Evolutionary conservation across 495 filamentous ascomycete genomes (phyloP).

Genomic region (Penicillium argentinense): DNA sequence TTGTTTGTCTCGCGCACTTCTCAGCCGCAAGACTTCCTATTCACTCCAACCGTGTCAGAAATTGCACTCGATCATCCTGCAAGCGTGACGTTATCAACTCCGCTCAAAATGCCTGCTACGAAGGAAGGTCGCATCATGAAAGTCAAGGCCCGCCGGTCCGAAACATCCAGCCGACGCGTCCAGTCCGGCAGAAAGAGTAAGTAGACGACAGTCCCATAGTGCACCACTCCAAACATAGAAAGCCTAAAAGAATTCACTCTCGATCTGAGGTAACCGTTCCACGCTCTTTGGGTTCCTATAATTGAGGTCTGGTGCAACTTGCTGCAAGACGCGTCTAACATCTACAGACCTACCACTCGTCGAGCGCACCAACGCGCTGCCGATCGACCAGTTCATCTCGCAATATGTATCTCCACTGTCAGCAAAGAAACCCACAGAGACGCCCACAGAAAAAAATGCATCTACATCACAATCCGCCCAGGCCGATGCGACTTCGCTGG

Average conservation of each 20-base stretch:
- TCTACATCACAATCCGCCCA: too few relatives aligned
- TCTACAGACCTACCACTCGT: conserved; percentile 32
- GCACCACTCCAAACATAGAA: neutral
- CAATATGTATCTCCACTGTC: conserved; percentile 24
- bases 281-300: neutral
- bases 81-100: too few relatives aligned
- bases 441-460: neutral
- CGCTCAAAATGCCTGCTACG: conserved; percentile 17
- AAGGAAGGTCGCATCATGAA: conserved; percentile 30
- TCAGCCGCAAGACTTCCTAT: too few relatives aligned
- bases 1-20: too few relatives aligned
- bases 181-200: conserved; percentile 14
- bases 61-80: too few relatives aligned
- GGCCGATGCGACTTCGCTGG: conserved; percentile 8
- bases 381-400: conserved; percentile 33
- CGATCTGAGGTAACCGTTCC: neutral
- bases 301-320: conserved; percentile 4
- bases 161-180: conserved; percentile 14
- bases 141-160: conserved; percentile 5
- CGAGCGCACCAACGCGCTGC: conserved; percentile 43
- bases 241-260: too few relatives aligned
- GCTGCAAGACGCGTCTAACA: neutral
- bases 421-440: neutral
- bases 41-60: too few relatives aligned
- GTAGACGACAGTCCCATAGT: neutral